phyloP scores from a whole-genome alignment of 305 asterid genomes.

The Fraxinus albicans region DNA sequence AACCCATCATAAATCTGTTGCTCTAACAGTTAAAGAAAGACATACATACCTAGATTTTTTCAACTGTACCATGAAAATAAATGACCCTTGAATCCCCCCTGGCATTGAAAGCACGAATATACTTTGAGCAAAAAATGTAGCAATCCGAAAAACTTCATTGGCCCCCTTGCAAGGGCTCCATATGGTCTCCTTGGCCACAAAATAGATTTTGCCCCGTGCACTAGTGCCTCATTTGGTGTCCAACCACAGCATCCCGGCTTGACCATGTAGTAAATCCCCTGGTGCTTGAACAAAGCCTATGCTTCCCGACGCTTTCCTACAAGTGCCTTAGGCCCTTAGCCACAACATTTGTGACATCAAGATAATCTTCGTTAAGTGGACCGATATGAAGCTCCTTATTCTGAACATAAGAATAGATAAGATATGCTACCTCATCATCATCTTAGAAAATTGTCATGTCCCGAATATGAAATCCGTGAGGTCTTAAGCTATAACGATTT shows the following conservation, averaged over 20 bases:
- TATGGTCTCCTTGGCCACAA: conserved; percentile 69
- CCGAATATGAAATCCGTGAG: conserved; percentile 63
- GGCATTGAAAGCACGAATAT: conserved; percentile 61
- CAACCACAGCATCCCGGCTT: conserved; percentile 82
- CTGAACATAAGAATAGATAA: conserved; percentile 49
- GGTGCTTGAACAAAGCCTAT: conserved; percentile 62
- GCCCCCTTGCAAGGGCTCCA: conserved; percentile 76
- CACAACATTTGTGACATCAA: conserved; percentile 30
- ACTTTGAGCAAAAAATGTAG: conserved; percentile 63
- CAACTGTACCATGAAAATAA: conserved; percentile 62
- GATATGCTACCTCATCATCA: conserved; percentile 48
- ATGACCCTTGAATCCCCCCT: conserved; percentile 37
- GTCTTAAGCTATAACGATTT: conserved; percentile 45
- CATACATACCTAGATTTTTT: conserved; percentile 65
- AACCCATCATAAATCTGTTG: conserved; percentile 26
- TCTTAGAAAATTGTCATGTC: conserved; percentile 68
- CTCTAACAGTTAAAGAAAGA: conserved; percentile 57
- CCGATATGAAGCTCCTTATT: conserved; percentile 69
- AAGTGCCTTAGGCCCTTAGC: conserved; percentile 25
- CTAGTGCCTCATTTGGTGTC: conserved; percentile 72
- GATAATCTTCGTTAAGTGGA: conserved; percentile 41
- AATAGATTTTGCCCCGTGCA: conserved; percentile 60
- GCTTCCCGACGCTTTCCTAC: conserved; percentile 67
- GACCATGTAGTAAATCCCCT: conserved; percentile 53
- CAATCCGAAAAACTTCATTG: conserved; percentile 43